phyloP scores from a whole-genome alignment of 192 early-diverging fungal genomes.

The Gigaspora rosea region DNA sequence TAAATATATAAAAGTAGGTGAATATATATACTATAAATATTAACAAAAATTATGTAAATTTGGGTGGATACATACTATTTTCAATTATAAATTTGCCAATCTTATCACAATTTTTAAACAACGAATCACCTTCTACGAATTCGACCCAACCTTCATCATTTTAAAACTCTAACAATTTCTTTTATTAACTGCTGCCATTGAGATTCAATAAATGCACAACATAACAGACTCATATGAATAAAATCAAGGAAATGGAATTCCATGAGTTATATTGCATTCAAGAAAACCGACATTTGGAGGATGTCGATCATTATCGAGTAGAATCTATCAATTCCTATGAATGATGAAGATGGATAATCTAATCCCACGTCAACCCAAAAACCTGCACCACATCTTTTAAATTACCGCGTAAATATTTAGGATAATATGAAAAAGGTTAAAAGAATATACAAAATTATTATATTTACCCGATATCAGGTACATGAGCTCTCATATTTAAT shows the following conservation, averaged over 20 bases:
- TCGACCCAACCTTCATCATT: slow-evolving; percentile 56
- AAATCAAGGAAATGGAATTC: slow-evolving; percentile 49
- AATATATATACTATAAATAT: too few relatives aligned
- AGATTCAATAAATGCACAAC: slow-evolving; percentile 42
- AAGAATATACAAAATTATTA: too few relatives aligned
- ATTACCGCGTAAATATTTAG: too few relatives aligned
- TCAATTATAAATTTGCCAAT: too few relatives aligned
- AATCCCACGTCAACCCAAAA: slow-evolving; percentile 52
- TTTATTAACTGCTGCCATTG: slow-evolving; percentile 47
- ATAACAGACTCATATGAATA: slow-evolving; percentile 51
- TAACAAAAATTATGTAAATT: too few relatives aligned
- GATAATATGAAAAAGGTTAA: too few relatives aligned
- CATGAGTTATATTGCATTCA: slow-evolving; percentile 36
- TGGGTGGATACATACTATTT: too few relatives aligned
- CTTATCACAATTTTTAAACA: too few relatives aligned
- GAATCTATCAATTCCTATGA: slow-evolving; percentile 50
- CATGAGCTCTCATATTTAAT: too few relatives aligned
- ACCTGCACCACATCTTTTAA: slow-evolving; percentile 31
- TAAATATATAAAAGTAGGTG: too few relatives aligned
- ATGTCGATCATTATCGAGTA: slow-evolving; percentile 34
- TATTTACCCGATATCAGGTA: too few relatives aligned
- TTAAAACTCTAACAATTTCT: slow-evolving; percentile 57
- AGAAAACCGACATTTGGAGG: slow-evolving; percentile 44
- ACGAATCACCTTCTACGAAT: slow-evolving; percentile 30
- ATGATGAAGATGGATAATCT: slow-evolving; percentile 44